Evolutionary conservation across 768 basidiomycete genomes (phyloP), one percentile per base, ranked within the genome.

Genomic region (Tremella yokohamensis): DNA sequence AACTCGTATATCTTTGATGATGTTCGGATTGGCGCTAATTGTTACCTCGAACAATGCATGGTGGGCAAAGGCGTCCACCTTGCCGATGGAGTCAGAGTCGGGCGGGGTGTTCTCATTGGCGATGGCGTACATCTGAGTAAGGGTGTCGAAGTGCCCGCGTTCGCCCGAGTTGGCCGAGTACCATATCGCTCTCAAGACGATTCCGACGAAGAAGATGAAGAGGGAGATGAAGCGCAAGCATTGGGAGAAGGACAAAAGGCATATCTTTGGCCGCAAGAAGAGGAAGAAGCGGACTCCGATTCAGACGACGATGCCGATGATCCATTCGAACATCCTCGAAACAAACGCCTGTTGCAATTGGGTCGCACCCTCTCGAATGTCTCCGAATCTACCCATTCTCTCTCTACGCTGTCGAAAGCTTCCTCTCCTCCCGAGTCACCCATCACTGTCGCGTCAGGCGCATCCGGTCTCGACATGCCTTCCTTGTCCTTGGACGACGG

Each of bases 1-100:
- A 79, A 87, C 70, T 85, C 89, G 25, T 94, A 91, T 67, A 81
- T 97, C 47, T 92, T 91, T 70, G 88, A 92, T 64, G 83, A 84
- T 54, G 85, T 85, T 15, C 70, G 80, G 39, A 73, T 78, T 26
- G 78, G 74, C 11, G 67, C 68, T 9, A 63, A 68, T 11, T 78
- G 75, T 68, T 79, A 82, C n/a, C 79, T 98, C 49, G 82, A 85
- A 66, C 80, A 84, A 61, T 87, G 88, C 57, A 90, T 98, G 57
- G 76, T 99, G 19, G 94, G 92, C 2, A 80, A 84, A 20, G 83
- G 83, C 9, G 90, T 87, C n/a, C 76, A 77, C 29, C 81, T 99
- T 52, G 84, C 82, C 57, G 85, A 87, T 57, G 82, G 81, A 44
- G 84, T 84, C 54, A 78, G 72, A 4, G 79, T 99, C n/a, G 83